Evolutionary conservation across 176 grass and related monocot species (phyloP).

Genomic region (Ampelocalamus luodianensis): DNA sequence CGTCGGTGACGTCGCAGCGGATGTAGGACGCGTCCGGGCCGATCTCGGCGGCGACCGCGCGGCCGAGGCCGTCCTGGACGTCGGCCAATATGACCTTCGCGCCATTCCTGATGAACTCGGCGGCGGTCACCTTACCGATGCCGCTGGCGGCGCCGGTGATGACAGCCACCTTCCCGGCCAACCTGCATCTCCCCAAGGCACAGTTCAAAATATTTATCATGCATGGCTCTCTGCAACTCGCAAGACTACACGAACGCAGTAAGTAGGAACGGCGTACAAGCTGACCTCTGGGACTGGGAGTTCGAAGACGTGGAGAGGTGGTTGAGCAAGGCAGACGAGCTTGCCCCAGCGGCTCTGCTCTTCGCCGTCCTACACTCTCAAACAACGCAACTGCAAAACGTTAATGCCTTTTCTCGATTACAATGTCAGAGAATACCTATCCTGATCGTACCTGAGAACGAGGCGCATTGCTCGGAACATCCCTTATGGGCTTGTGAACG

Average conservation of each 20-base stretch:
- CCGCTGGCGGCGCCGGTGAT: constrained; percentile 11
- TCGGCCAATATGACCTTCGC: constrained; percentile 27
- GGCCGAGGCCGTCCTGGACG: constrained; percentile 20
- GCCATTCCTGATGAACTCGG: constrained; percentile 14
- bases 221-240: background rate
- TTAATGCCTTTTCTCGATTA: no score
- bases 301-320: background rate
- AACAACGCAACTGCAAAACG: no score
- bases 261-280: no score
- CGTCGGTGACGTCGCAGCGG: constrained; percentile 66
- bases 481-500: no score
- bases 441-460: background rate
- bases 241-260: no score
- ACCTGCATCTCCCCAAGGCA: background rate
- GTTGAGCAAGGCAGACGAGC: background rate
- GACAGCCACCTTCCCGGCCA: constrained; percentile 23
- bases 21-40: constrained; percentile 16
- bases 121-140: background rate
- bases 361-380: background rate
- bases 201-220: no score
- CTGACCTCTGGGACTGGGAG: background rate
- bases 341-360: background rate
- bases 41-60: background rate
- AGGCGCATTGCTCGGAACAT: background rate
- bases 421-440: background rate